A percentile compares a stretch with the other conserved stretches of the same genome.
phyloP scores from a whole-genome alignment of 2,329 filamentous ascomycete genomes.

The Bipolaris oryzae region DNA sequence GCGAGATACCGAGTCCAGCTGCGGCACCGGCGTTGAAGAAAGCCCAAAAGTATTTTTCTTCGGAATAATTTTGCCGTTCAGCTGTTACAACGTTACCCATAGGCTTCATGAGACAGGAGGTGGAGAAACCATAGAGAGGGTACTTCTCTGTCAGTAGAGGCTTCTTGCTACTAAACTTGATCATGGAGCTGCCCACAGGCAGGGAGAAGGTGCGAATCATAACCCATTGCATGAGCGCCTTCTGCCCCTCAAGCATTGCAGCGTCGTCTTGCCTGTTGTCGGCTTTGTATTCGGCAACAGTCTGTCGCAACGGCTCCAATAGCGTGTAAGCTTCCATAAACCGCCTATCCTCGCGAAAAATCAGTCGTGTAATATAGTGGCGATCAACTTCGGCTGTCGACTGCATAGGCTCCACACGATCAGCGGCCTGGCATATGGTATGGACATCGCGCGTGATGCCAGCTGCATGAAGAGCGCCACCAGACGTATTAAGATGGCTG shows the following conservation, averaged over 20 bases:
- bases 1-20: constrained; percentile 89
- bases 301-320: constrained; percentile 82
- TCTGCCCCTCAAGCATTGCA: constrained; percentile 88
- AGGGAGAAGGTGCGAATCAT: constrained; percentile 88
- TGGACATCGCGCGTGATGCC: constrained; percentile 68
- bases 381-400: constrained; percentile 84
- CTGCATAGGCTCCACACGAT: constrained; percentile 70
- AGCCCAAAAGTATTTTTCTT: constrained; percentile 97
- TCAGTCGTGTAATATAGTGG: constrained; percentile 77
- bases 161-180: constrained; percentile 85
- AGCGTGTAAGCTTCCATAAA: constrained; percentile 84
- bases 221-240: constrained; percentile 83
- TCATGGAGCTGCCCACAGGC: constrained; percentile 81
- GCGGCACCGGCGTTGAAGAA: constrained; percentile 97
- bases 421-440: constrained; percentile 72
- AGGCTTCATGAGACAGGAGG: constrained; percentile 90
- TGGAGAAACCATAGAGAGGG: constrained; percentile 85
- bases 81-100: constrained; percentile 92
- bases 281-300: constrained; percentile 76
- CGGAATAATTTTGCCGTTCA: constrained; percentile 83
- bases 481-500: constrained; percentile 26
- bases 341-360: constrained; percentile 90
- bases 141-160: constrained; percentile 93
- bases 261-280: constrained; percentile 82
- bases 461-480: constrained; percentile 20